phyloP scores from a whole-genome alignment of 805 yeast genomes.

The Wickerhamiella galacta region DNA sequence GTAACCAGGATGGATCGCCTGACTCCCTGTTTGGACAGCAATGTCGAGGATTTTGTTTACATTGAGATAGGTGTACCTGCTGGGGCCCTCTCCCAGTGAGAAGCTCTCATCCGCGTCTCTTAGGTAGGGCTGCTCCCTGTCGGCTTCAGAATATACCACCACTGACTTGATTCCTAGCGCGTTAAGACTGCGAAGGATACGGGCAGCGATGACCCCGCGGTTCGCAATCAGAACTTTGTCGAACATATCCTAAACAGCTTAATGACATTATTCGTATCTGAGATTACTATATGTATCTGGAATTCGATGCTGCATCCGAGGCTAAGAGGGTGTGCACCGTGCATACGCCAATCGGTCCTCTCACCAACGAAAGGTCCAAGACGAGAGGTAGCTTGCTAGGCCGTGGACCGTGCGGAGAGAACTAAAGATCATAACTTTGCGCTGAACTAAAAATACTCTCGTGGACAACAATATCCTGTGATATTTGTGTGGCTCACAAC shows the following conservation, averaged over 20 bases:
- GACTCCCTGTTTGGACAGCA: constrained; percentile 67
- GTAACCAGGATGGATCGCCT: constrained; percentile 96
- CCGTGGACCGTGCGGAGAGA: too few species aligned
- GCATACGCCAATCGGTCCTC: too few species aligned
- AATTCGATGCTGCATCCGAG: too few species aligned
- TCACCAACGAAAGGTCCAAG: too few species aligned
- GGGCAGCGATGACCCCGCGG: constrained; percentile 94
- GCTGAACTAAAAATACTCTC: too few species aligned
- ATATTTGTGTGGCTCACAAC: too few species aligned
- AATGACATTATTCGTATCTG: too few species aligned
- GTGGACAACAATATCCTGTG: too few species aligned
- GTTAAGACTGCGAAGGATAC: constrained; percentile 78
- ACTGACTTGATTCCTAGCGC: constrained; percentile 62
- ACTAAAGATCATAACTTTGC: too few species aligned
- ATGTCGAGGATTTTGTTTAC: constrained; percentile 74
- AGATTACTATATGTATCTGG: too few species aligned
- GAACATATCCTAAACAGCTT: constrained; percentile 29
- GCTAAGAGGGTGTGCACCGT: too few species aligned
- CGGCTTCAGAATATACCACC: constrained; percentile 84
- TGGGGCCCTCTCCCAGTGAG: constrained; percentile 62
- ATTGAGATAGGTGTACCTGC: constrained; percentile 80
- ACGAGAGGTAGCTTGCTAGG: too few species aligned
- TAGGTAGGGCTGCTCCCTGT: constrained; percentile 77
- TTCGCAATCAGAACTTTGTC: constrained; percentile 82
- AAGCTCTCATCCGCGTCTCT: constrained; percentile 65